These are phyloP conservation scores for Diplocarpon rosae DNA, from an alignment of 2,329 filamentous ascomycete species.

Conservation along the genomic window DNA sequence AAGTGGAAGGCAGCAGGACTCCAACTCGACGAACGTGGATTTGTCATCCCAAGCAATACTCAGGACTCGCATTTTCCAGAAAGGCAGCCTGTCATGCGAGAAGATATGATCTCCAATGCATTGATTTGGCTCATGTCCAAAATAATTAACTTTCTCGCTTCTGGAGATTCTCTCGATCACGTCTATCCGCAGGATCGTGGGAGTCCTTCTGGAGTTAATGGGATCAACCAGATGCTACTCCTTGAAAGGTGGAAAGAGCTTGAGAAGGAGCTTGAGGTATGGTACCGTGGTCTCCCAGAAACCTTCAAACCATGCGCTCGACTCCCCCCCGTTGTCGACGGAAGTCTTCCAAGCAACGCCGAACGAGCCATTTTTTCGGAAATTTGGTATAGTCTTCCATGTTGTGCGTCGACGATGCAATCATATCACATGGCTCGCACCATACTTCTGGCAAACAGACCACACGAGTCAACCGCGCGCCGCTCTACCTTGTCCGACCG, in stretches of 20 bases:
- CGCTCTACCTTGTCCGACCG: slow-evolving; percentile 41
- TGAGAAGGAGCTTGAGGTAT: slow-evolving; percentile 44
- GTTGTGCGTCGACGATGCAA: slow-evolving; percentile 57
- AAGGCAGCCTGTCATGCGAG: slow-evolving; percentile 40
- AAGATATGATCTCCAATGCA: slow-evolving; percentile 53
- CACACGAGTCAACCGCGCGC: slow-evolving; percentile 41
- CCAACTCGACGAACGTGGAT: slow-evolving; percentile 42
- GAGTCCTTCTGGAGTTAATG: slow-evolving; percentile 31
- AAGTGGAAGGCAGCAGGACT: slow-evolving; percentile 52
- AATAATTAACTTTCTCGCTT: slow-evolving; percentile 52
- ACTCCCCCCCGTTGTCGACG: slow-evolving; percentile 29
- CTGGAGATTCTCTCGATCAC: slow-evolving; percentile 38
- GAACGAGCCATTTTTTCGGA: slow-evolving; percentile 36
- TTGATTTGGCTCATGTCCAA: slow-evolving; percentile 57
- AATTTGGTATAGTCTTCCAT: slow-evolving; percentile 51
- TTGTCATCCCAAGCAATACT: slow-evolving; percentile 36
- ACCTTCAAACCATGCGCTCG: slow-evolving; percentile 47
- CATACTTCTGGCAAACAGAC: slow-evolving; percentile 48
- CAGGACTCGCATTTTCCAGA: slow-evolving; percentile 30
- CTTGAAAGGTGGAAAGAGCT: slow-evolving; percentile 43
- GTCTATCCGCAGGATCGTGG: slow-evolving; percentile 25
- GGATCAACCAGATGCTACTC: slow-evolving; percentile 37
- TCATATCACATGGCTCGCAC: slow-evolving; percentile 54
- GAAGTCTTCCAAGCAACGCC: slow-evolving; percentile 15
- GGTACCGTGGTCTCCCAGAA: slow-evolving; percentile 46